A percentile compares a stretch with the other conserved stretches of the same genome.
These are phyloP conservation scores for Phytophthora agathidicida DNA, from an alignment of 352 stramenopile genomes.

Conservation along the genomic window DNA sequence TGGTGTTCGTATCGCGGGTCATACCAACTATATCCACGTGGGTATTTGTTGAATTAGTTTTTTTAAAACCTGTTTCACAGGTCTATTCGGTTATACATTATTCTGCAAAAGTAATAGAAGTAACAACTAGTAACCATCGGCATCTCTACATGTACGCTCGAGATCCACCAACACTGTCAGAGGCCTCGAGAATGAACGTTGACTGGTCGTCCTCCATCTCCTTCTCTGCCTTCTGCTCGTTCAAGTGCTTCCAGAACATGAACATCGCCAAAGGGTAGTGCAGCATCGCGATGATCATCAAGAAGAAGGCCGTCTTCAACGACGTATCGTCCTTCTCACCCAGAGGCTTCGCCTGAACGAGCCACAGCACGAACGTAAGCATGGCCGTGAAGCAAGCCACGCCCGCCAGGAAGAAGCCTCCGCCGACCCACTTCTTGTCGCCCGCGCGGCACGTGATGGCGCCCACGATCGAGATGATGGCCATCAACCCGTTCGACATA, in stretches of 20 bases:
- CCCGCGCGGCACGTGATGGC: conserved; percentile 34
- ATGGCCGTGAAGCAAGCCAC: conserved; percentile 1
- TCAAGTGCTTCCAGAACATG: conserved; percentile 28
- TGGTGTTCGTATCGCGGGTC: too few species aligned
- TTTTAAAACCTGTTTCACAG: too few species aligned
- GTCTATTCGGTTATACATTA: too few species aligned
- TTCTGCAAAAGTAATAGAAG: too few species aligned
- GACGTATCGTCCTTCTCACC: conserved; percentile 57
- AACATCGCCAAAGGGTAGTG: conserved; percentile 42
- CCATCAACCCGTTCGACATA: conserved; percentile 39
- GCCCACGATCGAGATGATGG: conserved; percentile 45
- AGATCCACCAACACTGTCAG: conserved; percentile 16
- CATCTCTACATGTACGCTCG: conserved; percentile 26
- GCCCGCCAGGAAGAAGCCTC: conserved; percentile 7
- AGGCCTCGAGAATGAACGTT: conserved; percentile 17
- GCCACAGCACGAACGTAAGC: conserved; percentile 39
- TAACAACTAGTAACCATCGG: too few species aligned
- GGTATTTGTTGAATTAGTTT: too few species aligned
- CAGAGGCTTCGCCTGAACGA: conserved; percentile 49
- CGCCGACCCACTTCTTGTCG: conserved; percentile 18
- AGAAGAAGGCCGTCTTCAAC: conserved; percentile 52
- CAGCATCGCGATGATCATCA: conserved; percentile 53
- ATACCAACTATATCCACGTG: too few species aligned
- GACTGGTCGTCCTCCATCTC: background rate
- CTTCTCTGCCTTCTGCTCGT: background rate